These are phyloP conservation scores for Cyclostephanos invisitatus DNA, from an alignment of 108 stramenopile genomes.

Conservation along the genomic window DNA sequence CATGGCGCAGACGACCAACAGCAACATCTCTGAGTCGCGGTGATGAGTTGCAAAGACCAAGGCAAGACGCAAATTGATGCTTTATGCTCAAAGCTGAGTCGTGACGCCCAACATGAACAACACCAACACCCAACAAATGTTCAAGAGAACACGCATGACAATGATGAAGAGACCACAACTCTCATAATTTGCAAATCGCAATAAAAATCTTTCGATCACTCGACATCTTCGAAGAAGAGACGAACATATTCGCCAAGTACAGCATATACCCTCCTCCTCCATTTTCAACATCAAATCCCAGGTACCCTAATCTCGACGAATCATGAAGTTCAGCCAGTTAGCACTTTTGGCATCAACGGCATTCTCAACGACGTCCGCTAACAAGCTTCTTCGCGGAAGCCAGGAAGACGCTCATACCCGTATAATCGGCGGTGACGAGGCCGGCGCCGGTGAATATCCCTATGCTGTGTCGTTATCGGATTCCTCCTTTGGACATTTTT, in stretches of 20 bases:
- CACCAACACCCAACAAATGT: no score
- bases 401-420: not conserved
- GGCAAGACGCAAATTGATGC: no score
- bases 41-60: no score
- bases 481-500: not conserved
- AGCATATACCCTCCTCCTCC: not conserved
- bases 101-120: no score
- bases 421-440: not conserved
- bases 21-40: no score
- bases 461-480: not conserved
- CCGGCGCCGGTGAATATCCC: not conserved
- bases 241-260: no score
- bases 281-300: not conserved
- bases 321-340: not conserved
- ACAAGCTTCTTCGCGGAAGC: no score
- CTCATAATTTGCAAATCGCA: no score
- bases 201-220: no score
- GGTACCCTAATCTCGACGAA: not conserved
- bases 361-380: no score
- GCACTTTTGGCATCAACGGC: not conserved
- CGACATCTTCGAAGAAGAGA: not conserved
- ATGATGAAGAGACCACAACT: not conserved
- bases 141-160: not conserved
- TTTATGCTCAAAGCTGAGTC: no score
- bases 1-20: no score